These are phyloP conservation scores for Trichodelitschia bisporula DNA, from an alignment of 495 filamentous ascomycete species.

Conservation along the genomic window DNA sequence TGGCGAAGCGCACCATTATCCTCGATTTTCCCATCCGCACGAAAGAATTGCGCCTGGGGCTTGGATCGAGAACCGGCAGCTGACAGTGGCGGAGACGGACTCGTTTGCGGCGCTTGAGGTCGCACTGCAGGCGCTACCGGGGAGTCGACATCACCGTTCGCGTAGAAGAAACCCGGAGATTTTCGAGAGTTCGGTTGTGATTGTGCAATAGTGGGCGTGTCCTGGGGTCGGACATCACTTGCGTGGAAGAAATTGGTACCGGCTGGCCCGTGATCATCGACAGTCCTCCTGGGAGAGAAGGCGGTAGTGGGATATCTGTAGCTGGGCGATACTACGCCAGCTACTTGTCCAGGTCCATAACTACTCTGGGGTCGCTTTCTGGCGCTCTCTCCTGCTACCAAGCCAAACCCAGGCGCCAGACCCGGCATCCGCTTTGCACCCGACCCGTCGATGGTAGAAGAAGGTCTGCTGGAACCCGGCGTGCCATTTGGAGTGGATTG, in stretches of 20 bases:
- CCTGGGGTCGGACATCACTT: conserved; percentile 10
- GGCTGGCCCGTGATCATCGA: too few species aligned
- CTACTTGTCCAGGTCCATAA: too few species aligned
- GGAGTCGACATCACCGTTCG: conserved; percentile 9
- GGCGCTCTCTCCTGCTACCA: not conserved
- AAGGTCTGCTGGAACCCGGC: conserved; percentile 8
- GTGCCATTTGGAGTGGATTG: conserved; percentile 12
- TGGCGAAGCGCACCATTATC: too few species aligned
- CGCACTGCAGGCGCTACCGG: not conserved
- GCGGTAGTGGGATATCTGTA: too few species aligned
- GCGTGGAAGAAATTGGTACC: conserved; percentile 22
- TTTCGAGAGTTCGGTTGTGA: conserved; percentile 14
- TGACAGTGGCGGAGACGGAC: conserved; percentile 11
- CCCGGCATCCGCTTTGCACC: conserved; percentile 1
- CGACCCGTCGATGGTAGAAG: conserved; percentile 3
- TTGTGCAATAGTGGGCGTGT: too few species aligned
- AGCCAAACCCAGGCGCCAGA: not conserved
- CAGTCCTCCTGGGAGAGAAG: too few species aligned
- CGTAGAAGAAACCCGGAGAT: conserved; percentile 15
- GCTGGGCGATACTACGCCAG: too few species aligned
- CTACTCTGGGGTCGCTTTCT: too few species aligned
- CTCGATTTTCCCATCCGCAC: conserved; percentile 27
- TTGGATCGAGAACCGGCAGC: conserved; percentile 3
- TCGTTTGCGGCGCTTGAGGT: not conserved
- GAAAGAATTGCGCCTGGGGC: conserved; percentile 17